Conservation (phyloP, 495 filamentous ascomycete genomes). For the Apodospora peruviana region DNA sequence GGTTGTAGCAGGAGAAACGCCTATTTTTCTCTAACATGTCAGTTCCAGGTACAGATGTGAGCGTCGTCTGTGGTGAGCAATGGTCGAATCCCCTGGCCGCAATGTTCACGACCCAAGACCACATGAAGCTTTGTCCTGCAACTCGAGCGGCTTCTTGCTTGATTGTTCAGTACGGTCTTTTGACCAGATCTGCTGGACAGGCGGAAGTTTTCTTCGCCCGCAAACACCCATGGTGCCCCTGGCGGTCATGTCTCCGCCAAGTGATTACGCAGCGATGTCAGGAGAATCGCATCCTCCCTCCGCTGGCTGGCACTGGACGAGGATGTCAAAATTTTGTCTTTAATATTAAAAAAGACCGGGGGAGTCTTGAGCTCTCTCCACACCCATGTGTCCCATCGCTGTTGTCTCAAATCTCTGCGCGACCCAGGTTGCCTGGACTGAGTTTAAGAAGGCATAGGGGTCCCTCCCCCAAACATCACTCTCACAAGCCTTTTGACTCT, state of each 20-base stretch:
- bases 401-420: conserved; percentile 32
- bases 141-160: conserved; percentile 29
- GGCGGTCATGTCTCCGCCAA: conserved; percentile 8
- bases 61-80: conserved; percentile 11
- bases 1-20: too few species aligned
- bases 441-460: conserved; percentile 24
- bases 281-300: conserved; percentile 20
- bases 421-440: conserved; percentile 14
- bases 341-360: conserved; percentile 22
- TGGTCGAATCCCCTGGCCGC: conserved; percentile 15
- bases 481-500: conserved; percentile 1
- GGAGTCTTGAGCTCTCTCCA: conserved; percentile 22
- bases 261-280: conserved; percentile 9
- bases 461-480: conserved; percentile 13
- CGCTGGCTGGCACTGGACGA: conserved; percentile 13
- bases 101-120: conserved; percentile 6
- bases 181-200: conserved; percentile 17
- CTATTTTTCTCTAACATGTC: too few species aligned
- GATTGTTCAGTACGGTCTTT: conserved; percentile 28
- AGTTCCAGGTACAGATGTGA: conserved; percentile 1
- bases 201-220: conserved; percentile 7
- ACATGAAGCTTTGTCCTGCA: conserved; percentile 20
- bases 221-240: conserved; percentile 20
- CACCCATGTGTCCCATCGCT: conserved; percentile 23
- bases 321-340: conserved; percentile 15